A percentile compares a stretch with the other conserved stretches of the same genome.
phyloP scores from a whole-genome alignment of 2,329 filamentous ascomycete genomes.

The Colletotrichum lupini region DNA sequence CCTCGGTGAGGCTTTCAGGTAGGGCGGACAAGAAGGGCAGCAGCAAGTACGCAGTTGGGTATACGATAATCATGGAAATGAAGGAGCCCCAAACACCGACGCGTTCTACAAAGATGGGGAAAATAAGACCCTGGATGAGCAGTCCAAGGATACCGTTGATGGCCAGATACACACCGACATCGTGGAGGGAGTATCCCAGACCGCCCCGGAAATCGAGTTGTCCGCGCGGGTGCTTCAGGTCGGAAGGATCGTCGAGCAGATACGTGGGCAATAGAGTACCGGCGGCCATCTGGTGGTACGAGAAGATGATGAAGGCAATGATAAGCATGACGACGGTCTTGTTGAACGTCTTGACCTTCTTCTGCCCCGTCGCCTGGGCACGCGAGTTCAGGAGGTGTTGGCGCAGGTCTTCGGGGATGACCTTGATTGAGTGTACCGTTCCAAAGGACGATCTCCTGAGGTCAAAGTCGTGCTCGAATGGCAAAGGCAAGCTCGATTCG shows the following conservation, averaged over 20 bases:
- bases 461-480: slow-evolving; percentile 49
- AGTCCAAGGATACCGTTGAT: slow-evolving; percentile 79
- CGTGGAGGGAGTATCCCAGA: slow-evolving; percentile 70
- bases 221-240: slow-evolving; percentile 36
- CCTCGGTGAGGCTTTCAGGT: slow-evolving; percentile 62
- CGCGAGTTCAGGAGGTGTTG: slow-evolving; percentile 13
- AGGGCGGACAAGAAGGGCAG: slow-evolving; percentile 75
- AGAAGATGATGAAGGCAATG: slow-evolving; percentile 51
- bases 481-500: slow-evolving; percentile 48
- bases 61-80: slow-evolving; percentile 71
- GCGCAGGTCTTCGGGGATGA: slow-evolving; percentile 39
- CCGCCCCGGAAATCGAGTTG: slow-evolving; percentile 65
- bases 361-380: slow-evolving; percentile 8
- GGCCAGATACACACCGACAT: slow-evolving; percentile 76
- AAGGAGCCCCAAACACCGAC: slow-evolving; percentile 77
- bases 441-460: slow-evolving; percentile 52
- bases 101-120: slow-evolving; percentile 71
- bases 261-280: slow-evolving; percentile 54
- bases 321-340: slow-evolving; percentile 55
- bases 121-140: slow-evolving; percentile 77
- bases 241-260: slow-evolving; percentile 49
- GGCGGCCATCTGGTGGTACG: slow-evolving; percentile 60
- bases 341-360: slow-evolving; percentile 45
- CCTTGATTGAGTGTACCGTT: slow-evolving; percentile 53
- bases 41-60: slow-evolving; percentile 75